Percentiles rank a stretch among this genome's conserved stretches.
Evolutionary conservation across 441 rosid species (phyloP).

Genomic region (Populus trichocarpa): DNA sequence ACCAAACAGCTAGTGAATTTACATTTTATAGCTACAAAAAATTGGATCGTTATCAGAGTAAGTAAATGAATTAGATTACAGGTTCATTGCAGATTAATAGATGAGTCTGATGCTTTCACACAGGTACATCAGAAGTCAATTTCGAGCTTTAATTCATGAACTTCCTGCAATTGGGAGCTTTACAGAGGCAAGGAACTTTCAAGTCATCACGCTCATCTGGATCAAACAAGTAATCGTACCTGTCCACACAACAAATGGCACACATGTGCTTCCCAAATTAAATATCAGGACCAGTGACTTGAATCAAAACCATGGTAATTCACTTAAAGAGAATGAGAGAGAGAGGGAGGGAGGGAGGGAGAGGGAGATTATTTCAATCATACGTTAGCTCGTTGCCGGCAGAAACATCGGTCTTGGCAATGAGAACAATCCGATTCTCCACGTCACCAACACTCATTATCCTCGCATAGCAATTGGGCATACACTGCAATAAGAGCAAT

Average conservation of each 20-base stretch:
- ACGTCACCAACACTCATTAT: too few relatives aligned
- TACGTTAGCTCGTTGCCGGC: too few relatives aligned
- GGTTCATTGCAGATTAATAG: neutral
- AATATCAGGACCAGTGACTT: neutral
- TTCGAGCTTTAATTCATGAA: conserved; percentile 46
- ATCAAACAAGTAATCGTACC: conserved; percentile 94
- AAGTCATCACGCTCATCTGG: conserved; percentile 73
- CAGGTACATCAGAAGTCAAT: neutral
- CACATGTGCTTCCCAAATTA: neutral
- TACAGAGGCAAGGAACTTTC: conserved; percentile 88
- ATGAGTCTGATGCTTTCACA: neutral
- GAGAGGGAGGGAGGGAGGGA: too few relatives aligned
- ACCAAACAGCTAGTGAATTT: conserved; percentile 3
- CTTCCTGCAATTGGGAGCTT: conserved; percentile 65
- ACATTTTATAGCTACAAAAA: conserved; percentile 16
- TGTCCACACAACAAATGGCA: conserved; percentile 18
- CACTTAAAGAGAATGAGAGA: neutral
- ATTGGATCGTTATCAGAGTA: neutral
- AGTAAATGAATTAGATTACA: neutral
- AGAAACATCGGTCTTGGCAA: too few relatives aligned
- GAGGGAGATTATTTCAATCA: conserved; percentile 15
- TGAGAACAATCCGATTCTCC: too few relatives aligned
- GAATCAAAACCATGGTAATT: neutral
- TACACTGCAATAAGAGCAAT: conserved; percentile 55
- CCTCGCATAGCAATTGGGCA: conserved; percentile 31